Evolutionary conservation across 305 asterid species (phyloP), one percentile per base, ranked within the genome.

Genomic region (Fraxinus floribunda): DNA sequence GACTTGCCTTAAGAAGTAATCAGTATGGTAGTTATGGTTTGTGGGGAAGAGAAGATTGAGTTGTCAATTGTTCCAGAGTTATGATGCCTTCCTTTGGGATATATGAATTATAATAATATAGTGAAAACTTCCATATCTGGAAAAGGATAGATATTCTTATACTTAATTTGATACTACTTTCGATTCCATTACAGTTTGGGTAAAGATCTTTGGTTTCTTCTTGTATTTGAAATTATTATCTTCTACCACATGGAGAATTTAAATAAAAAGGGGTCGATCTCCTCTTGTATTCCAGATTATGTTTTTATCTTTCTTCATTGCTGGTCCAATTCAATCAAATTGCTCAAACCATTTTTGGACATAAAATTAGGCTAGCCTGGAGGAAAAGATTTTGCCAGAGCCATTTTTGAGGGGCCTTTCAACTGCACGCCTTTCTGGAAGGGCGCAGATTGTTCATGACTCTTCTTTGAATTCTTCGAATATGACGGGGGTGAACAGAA

Each of bases 391-490:
- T 83, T 82, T 93, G 77, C 98, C 98, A 0, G 91, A 90, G 77
- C 82, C 93, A 84, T 95, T 95, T 85, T 75, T 91, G 60, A 90
- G 89, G 87, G 98, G 98, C 26, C 98, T 95, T 80, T 89, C 97
- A 79, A 90, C 90, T 62, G 98, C 98, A 24, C 91, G 88, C 70
- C 97, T 93, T 77, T 89, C 95, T 83, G 98, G 98, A 81, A 90
- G 98, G 88, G 97, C 94, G 83, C 93, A 95, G 88, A 88, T 91
- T 80, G 85, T 91, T 83, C 76, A 85, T 20, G 98, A 95, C 89
- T 87, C 93, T 60, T 78, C 84, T 74, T 55, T 44, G 44, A 64
- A 80, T 76, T 81, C 81, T 36, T 78, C 79, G 34, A 83, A 79
- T 24, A 35, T 64, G 60, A 81, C 86, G 75, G 86, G 77, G 49